Percentiles rank a stretch among this genome's conserved stretches.
These are phyloP conservation scores for Umbellularia californica DNA, from an alignment of 164 flowering plant genomes.

Conservation along the genomic window DNA sequence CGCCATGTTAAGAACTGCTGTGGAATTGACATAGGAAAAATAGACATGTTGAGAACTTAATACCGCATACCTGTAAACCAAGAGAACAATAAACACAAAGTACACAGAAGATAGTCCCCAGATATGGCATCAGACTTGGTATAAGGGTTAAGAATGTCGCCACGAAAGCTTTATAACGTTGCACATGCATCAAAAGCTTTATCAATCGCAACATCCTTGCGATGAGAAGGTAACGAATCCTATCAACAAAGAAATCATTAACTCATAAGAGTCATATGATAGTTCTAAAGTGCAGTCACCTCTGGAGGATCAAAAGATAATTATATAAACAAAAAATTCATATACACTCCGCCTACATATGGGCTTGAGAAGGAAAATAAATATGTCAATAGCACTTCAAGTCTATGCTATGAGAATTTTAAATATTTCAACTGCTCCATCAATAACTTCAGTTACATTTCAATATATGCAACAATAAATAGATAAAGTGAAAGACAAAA, in stretches of 20 bases:
- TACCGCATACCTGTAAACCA: slow-evolving; percentile 73
- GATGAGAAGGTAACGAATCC: slow-evolving; percentile 96
- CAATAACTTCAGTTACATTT: too few species aligned
- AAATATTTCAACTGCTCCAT: too few species aligned
- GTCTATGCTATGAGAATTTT: not conserved
- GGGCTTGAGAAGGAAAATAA: not conserved
- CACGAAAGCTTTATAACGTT: slow-evolving; percentile 75
- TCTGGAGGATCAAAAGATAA: not conserved
- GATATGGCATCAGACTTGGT: slow-evolving; percentile 95
- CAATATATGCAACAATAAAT: too few species aligned
- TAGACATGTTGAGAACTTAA: not conserved
- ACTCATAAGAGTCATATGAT: not conserved
- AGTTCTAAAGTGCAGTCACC: slow-evolving; percentile 1
- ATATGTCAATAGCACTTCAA: not conserved
- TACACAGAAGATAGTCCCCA: slow-evolving; percentile 84
- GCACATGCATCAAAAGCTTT: slow-evolving; percentile 79
- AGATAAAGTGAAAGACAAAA: too few species aligned
- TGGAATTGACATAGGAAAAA: too few species aligned
- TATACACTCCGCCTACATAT: not conserved
- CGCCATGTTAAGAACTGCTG: too few species aligned
- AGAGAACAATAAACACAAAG: slow-evolving; percentile 85
- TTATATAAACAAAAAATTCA: not conserved
- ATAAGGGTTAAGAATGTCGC: slow-evolving; percentile 86
- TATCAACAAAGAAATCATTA: slow-evolving; percentile 28
- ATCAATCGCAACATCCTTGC: slow-evolving; percentile 91